These are phyloP conservation scores for Russula abietina DNA, from an alignment of 768 basidiomycete genomes.

Conservation along the genomic window DNA sequence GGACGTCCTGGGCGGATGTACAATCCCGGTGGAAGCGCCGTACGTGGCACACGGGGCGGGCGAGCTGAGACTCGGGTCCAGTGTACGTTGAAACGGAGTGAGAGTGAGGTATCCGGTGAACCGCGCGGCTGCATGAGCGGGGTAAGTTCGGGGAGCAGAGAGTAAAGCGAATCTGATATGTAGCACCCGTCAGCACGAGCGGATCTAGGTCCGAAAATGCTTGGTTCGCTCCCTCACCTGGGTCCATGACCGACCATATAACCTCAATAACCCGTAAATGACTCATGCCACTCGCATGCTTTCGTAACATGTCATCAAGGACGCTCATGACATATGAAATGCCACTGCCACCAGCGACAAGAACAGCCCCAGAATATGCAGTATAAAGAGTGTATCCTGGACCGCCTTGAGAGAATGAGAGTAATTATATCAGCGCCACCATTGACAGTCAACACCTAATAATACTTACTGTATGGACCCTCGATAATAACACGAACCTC, in stretches of 20 bases:
- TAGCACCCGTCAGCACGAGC: constrained; percentile 24
- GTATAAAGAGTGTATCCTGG: constrained; percentile 42
- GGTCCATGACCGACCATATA: constrained; percentile 48
- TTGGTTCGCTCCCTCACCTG: constrained; percentile 31
- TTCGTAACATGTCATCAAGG: constrained; percentile 49
- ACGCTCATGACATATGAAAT: constrained; percentile 50
- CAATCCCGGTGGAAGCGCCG: constrained; percentile 29
- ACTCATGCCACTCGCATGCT: constrained; percentile 33
- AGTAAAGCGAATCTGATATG: constrained; percentile 32
- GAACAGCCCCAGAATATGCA: constrained; percentile 47
- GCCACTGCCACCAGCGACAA: constrained; percentile 57
- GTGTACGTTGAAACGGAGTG: constrained; percentile 38
- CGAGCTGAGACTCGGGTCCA: constrained; percentile 39
- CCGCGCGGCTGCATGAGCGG: constrained; percentile 34
- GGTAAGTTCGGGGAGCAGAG: constrained; percentile 36
- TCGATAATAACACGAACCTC: constrained; percentile 42
- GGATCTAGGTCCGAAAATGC: constrained; percentile 11
- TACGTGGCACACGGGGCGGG: constrained; percentile 22
- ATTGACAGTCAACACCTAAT: neutral
- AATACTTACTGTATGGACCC: constrained; percentile 46
- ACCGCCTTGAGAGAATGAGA: constrained; percentile 32
- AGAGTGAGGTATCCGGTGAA: constrained; percentile 27
- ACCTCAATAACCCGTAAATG: constrained; percentile 44
- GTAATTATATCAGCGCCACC: constrained; percentile 19
- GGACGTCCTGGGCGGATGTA: constrained; percentile 31